Base-by-base conservation (phyloP, 116 monocot genomes). In the Trichopus zeylanicus region DNA sequence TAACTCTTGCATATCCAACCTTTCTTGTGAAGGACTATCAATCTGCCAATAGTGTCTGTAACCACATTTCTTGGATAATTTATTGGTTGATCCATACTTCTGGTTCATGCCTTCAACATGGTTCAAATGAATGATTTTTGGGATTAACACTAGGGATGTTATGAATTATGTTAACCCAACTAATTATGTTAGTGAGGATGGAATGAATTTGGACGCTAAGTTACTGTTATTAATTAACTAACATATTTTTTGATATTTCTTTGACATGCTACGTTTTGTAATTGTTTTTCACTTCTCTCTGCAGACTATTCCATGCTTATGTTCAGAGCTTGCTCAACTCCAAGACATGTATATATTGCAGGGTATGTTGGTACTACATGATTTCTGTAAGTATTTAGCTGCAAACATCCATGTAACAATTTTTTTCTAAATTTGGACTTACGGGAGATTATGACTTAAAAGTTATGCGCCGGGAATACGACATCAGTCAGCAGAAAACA, bases 321-420 rank as follows among this genome's bases (percentile, higher is more conserved):
- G 99, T 76, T 92, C 77, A 22, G 92, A 99, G 73, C 88, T 99
- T 65, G 99, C 99, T 51, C 99, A 99, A 63, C 92, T 92, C 63
- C 99, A 99, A 73, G 99, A 92, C 46, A 99, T 92, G 37, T 99
- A 92, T 68, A 92, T 99, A 64, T 76, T 99, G 59, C 92, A 99
- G 72, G 99, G 97, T 78, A 39, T 38, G 37, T 37, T 59, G 32
- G 26, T 22, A 42, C 7, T 1, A n/a, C 7, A n/a, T 27, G 26
- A 27, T 34, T 13, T 59, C 20, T 26, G 42, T 19, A 21, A 12
- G 8, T 23, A 24, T 6, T 19, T 26, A 53, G 1, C 19, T 22
- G 19, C 22, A 10, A 23, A 20, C 51, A 7, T 51, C 24, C 20
- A 6, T 53, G 4, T 28, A 28, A 28, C n/a, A n/a, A 13, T 0